These are phyloP conservation scores for Neohortaea acidophila DNA, from an alignment of 495 filamentous ascomycete genomes.

Conservation along the genomic window DNA sequence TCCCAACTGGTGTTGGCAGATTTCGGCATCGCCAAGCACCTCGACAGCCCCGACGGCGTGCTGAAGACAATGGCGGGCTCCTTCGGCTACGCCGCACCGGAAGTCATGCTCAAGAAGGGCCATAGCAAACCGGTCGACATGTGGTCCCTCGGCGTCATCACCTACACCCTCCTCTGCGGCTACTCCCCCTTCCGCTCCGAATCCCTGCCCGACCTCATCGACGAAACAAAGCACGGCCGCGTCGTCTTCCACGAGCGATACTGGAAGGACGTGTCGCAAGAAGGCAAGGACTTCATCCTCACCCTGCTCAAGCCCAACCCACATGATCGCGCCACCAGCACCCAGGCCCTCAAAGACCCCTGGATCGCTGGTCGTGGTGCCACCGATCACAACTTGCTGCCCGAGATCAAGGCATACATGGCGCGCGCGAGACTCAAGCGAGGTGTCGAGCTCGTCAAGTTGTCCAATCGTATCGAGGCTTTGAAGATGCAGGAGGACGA, in stretches of 20 bases:
- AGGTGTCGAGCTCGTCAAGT: slow-evolving; percentile 92
- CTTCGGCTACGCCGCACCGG: slow-evolving; percentile 93
- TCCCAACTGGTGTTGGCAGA: slow-evolving; percentile 89
- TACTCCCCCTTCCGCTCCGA: slow-evolving; percentile 97
- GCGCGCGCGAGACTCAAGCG: slow-evolving; percentile 77
- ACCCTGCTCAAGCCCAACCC: slow-evolving; percentile 66
- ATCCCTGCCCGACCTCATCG: slow-evolving; percentile 82
- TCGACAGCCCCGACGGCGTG: slow-evolving; percentile 75
- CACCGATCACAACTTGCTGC: slow-evolving; percentile 88
- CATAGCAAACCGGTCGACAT: slow-evolving; percentile 99
- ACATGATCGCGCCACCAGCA: slow-evolving; percentile 59
- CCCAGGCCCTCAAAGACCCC: slow-evolving; percentile 65
- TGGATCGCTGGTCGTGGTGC: slow-evolving; percentile 89
- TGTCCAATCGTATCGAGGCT: slow-evolving; percentile 90
- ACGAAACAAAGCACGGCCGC: slow-evolving; percentile 77
- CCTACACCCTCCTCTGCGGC: slow-evolving; percentile 96
- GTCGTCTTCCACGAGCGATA: slow-evolving; percentile 97
- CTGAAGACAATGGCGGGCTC: slow-evolving; percentile 98
- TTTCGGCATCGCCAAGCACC: slow-evolving; percentile 98
- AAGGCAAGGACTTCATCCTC: slow-evolving; percentile 91
- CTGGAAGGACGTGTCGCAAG: slow-evolving; percentile 92
- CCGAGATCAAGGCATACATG: slow-evolving; percentile 90
- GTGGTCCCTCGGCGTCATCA: slow-evolving; percentile 98
- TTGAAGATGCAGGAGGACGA: slow-evolving; percentile 94
- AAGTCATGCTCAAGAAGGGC: slow-evolving; percentile 95